Evolutionary conservation across 257 asterid genomes (phyloP).

Genomic region (Przewalskia tangutica): DNA sequence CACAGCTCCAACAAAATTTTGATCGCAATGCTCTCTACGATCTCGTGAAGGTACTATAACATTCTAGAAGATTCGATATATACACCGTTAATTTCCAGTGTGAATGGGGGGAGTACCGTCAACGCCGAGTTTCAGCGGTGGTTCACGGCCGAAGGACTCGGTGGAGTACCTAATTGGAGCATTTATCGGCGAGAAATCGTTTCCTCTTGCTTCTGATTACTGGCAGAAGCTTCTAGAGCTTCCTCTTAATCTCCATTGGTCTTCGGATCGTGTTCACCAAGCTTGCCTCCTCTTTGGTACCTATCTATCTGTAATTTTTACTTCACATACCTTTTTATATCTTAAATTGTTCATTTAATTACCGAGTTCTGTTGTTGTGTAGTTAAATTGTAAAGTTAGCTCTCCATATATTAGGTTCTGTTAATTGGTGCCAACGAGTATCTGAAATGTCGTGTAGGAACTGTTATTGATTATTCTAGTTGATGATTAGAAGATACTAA

Average conservation of each 20-base stretch:
- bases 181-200: conserved; percentile 73
- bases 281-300: conserved; percentile 84
- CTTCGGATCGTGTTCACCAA: conserved; percentile 51
- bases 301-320: conserved; percentile 3
- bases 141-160: conserved; percentile 52
- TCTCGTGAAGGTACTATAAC: not conserved
- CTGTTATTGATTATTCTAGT: too few species aligned
- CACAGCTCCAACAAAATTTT: not conserved
- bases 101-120: conserved; percentile 90
- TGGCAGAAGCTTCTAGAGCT: conserved; percentile 95
- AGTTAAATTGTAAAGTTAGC: not conserved
- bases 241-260: conserved; percentile 83
- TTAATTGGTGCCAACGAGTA: not conserved
- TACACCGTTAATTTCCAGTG: not conserved
- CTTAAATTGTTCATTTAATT: not conserved
- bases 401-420: not conserved
- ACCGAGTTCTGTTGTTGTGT: not conserved
- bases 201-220: conserved; percentile 74
- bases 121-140: conserved; percentile 39
- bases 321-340: not conserved
- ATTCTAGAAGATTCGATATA: not conserved
- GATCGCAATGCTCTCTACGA: not conserved
- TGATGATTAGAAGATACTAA: not conserved
- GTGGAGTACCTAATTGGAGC: conserved; percentile 70
- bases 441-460: not conserved